A percentile compares a stretch with the other conserved stretches of the same genome.
Conservation (phyloP, 2,329 filamentous ascomycete genomes). For the Claviceps sp. region DNA sequence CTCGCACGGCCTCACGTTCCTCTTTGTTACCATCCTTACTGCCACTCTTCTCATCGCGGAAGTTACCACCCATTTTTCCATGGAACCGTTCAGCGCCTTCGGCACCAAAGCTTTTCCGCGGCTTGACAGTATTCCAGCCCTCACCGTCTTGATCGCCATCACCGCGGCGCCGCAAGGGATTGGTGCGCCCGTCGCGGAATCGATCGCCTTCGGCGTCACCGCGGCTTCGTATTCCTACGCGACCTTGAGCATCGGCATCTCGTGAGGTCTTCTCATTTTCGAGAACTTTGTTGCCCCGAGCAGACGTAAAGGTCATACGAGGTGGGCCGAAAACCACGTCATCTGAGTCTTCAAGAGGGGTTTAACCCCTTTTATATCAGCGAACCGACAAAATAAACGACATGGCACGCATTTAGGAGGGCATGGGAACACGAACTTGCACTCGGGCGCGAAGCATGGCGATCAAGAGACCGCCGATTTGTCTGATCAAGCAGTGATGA, state of each 20-base stretch:
- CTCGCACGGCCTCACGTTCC: constrained; percentile 38
- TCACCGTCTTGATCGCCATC: constrained; percentile 49
- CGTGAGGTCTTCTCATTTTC: constrained; percentile 41
- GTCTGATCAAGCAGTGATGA: constrained; percentile 32
- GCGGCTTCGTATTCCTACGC: constrained; percentile 43
- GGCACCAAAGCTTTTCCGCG: constrained; percentile 59
- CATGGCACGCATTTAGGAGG: neutral
- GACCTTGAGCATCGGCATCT: constrained; percentile 39
- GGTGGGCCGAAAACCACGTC: constrained; percentile 79
- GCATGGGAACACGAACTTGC: constrained; percentile 33
- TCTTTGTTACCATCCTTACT: constrained; percentile 33
- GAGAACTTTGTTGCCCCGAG: constrained; percentile 41
- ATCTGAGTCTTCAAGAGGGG: constrained; percentile 43
- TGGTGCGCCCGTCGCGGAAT: constrained; percentile 32
- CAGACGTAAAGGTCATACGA: constrained; percentile 69
- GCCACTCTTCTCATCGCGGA: constrained; percentile 23
- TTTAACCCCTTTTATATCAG: neutral
- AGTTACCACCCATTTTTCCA: constrained; percentile 46
- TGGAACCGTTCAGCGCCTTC: constrained; percentile 61
- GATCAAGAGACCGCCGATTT: constrained; percentile 39
- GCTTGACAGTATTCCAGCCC: constrained; percentile 62
- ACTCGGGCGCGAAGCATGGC: constrained; percentile 41
- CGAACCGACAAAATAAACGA: neutral
- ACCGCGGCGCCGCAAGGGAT: constrained; percentile 39
- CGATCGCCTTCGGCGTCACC: constrained; percentile 39